Base-by-base conservation (phyloP, 352 stramenopile species). In the Pythium aristosporum region DNA sequence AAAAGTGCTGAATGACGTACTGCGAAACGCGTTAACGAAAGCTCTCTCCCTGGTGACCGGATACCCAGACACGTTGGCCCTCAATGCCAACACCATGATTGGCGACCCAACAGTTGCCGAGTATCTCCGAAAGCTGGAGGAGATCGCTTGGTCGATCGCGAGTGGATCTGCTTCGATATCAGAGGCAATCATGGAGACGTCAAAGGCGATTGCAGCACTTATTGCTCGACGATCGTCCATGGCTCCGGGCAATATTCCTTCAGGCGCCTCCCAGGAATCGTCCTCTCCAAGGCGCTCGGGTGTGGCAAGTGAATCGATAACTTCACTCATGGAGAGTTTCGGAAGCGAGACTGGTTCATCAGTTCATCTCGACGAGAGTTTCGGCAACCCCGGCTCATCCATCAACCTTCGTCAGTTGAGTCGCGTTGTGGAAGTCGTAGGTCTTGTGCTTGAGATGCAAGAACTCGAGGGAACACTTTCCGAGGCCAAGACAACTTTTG, bases 1-100 rank as follows among this genome's bases (percentile, higher is more conserved):
- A 34, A 87, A 88, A 52, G 79, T 85, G 0, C 79, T 91, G 20
- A 89, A 90, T 43, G 65, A 79, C 5, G 46, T 96, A 15, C 57
- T 96, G 2, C 80, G 79, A 11, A 78, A 77, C 47, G 87, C 93
- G 39, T 60, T 94, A 3, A 65, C 93, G 16, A 91, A 84, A 54
- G 73, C 77, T 25, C 73, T 79, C 0, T 80, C 88, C 25, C 43
- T 80, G 8, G 48, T 69, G 15, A 55, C 64, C 10, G 57, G 61
- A 43, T 70, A 75, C 7, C 53, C 57, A 1, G 63, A 73, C 18
- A 36, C 61, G 20, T 32, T 25, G 9, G 54, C 74, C 25, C 36
- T 76, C 8, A 71, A 88, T 49, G 54, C 80, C 5, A 76, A 89
- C 25, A 51, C 50, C 5, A 72, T 80, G 23, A 59, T 91, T 64